Conservation (phyloP, 352 stramenopile species). For the Pythium diclinum region DNA sequence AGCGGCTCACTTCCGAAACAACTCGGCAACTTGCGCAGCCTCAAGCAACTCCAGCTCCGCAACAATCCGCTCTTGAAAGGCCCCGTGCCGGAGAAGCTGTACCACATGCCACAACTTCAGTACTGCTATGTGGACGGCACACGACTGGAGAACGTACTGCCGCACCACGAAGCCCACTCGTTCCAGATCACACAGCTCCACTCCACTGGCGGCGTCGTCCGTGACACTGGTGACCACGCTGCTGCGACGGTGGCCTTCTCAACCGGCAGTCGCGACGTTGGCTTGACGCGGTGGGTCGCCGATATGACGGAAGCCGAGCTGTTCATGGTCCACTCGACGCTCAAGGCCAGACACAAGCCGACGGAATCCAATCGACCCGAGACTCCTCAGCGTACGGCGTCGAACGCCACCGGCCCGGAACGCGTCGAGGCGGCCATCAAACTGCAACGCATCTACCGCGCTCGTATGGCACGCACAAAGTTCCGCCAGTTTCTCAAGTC, state of each 20-base stretch:
- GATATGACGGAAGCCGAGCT: slow-evolving; percentile 59
- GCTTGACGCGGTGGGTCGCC: slow-evolving; percentile 40
- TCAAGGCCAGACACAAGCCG: slow-evolving; percentile 40
- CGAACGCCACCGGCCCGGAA: slow-evolving; percentile 64
- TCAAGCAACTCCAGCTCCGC: slow-evolving; percentile 56
- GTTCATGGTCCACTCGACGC: slow-evolving; percentile 44
- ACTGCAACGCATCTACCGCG: slow-evolving; percentile 68
- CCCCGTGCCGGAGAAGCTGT: slow-evolving; percentile 28
- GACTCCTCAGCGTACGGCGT: slow-evolving; percentile 37
- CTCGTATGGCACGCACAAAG: slow-evolving; percentile 57
- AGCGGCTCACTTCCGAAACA: slow-evolving; percentile 39
- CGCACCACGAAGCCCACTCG: slow-evolving; percentile 42
- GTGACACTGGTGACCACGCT: slow-evolving; percentile 2
- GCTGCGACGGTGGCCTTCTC: slow-evolving; percentile 45
- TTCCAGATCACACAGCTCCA: slow-evolving; percentile 63
- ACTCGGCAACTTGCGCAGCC: slow-evolving; percentile 39
- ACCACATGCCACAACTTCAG: slow-evolving; percentile 42
- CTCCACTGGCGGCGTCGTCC: not conserved
- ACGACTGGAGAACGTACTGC: slow-evolving; percentile 39
- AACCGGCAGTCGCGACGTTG: slow-evolving; percentile 28
- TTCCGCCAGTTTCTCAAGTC: slow-evolving; percentile 54
- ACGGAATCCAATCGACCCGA: slow-evolving; percentile 1
- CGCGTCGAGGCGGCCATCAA: slow-evolving; percentile 54
- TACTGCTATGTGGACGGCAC: slow-evolving; percentile 72
- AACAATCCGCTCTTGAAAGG: slow-evolving; percentile 49